A percentile compares a stretch with the other conserved stretches of the same genome.
These are phyloP conservation scores for Nitzschia sp. DNA, from an alignment of 108 stramenopile species.

Conservation along the genomic window DNA sequence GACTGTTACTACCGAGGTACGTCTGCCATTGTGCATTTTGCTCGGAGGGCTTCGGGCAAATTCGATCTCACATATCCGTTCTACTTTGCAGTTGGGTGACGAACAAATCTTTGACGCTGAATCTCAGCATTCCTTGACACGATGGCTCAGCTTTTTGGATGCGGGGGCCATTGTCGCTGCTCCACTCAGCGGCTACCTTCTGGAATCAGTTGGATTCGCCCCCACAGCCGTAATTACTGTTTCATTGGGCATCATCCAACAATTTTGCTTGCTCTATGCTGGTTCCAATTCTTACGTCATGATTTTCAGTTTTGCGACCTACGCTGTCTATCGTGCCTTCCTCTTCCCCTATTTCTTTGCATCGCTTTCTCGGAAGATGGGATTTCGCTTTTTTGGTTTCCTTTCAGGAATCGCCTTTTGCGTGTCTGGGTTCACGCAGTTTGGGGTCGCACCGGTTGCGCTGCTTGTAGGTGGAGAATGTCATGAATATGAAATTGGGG, in stretches of 20 bases:
- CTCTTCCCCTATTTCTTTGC: constrained; percentile 59
- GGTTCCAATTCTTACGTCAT: constrained; percentile 17
- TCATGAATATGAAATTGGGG: constrained; percentile 8
- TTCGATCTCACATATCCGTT: constrained; percentile 14
- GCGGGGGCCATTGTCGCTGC: constrained; percentile 41
- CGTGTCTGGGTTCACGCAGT: constrained; percentile 40
- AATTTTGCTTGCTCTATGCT: constrained; percentile 27
- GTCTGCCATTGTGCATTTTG: background rate
- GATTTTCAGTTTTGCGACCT: constrained; percentile 40
- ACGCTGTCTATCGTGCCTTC: constrained; percentile 55
- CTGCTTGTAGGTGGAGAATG: constrained; percentile 23
- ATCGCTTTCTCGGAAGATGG: constrained; percentile 41
- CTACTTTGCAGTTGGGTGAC: constrained; percentile 16
- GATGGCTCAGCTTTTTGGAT: constrained; percentile 34
- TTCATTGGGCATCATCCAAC: constrained; percentile 38
- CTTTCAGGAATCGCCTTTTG: constrained; percentile 51
- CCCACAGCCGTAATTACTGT: constrained; percentile 36
- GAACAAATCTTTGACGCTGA: constrained; percentile 26
- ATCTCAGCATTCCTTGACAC: constrained; percentile 15
- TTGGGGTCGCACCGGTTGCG: constrained; percentile 28
- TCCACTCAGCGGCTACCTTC: constrained; percentile 40
- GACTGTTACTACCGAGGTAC: constrained; percentile 37
- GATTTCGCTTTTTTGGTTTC: constrained; percentile 59
- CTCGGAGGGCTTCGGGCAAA: background rate
- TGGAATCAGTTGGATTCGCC: constrained; percentile 46